phyloP scores from a whole-genome alignment of 139 green algal species.

The Chlamydomonas eustigma region DNA sequence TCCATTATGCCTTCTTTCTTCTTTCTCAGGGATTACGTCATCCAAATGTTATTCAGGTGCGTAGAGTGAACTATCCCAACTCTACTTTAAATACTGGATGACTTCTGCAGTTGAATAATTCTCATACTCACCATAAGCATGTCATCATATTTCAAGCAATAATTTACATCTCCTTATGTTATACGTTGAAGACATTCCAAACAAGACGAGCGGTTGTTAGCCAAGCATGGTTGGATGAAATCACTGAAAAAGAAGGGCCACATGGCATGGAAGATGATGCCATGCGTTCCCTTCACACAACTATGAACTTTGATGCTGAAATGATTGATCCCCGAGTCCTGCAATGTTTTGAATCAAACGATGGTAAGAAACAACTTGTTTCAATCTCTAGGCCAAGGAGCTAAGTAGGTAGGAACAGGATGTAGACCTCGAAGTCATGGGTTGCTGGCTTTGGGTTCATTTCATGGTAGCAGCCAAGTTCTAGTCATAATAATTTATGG shows the following conservation, averaged over 20 bases:
- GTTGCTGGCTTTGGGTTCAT: background rate
- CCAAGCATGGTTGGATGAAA: background rate
- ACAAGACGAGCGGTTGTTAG: background rate
- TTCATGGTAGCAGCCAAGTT: background rate
- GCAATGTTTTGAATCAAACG: background rate
- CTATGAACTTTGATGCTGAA: background rate
- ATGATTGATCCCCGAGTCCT: background rate
- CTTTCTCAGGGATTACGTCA: background rate
- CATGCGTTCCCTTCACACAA: background rate
- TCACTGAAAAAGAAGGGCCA: background rate
- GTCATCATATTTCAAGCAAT: no score
- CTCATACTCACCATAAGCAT: no score
- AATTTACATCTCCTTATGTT: no score
- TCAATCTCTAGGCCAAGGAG: no score
- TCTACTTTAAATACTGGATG: no score
- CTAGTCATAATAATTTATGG: background rate
- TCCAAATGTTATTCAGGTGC: slow-evolving; percentile 2
- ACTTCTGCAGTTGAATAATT: no score
- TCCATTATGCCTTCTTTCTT: no score
- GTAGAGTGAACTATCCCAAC: no score
- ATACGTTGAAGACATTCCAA: background rate
- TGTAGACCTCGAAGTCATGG: background rate
- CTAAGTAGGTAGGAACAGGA: background rate
- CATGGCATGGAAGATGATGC: background rate
- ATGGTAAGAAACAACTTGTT: no score